phyloP scores from a whole-genome alignment of 805 yeast genomes.

The Wickerhamiella musiphila region DNA sequence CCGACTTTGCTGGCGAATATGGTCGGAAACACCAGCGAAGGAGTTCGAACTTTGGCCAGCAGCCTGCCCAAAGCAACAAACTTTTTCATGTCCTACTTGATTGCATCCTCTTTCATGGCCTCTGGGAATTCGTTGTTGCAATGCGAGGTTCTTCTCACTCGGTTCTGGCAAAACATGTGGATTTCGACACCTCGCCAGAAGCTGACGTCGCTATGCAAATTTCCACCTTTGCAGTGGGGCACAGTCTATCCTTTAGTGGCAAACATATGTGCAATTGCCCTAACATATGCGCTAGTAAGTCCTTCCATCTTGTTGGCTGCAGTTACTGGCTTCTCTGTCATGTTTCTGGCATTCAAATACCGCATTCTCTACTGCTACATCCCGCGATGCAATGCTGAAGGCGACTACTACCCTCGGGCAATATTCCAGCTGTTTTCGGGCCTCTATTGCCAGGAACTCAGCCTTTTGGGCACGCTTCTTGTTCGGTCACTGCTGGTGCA shows the following conservation, averaged over 20 bases:
- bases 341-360: slow-evolving; percentile 53
- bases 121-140: slow-evolving; percentile 58
- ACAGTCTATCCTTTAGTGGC: slow-evolving; percentile 60
- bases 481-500: slow-evolving; percentile 36
- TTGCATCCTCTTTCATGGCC: slow-evolving; percentile 58
- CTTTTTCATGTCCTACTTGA: slow-evolving; percentile 63
- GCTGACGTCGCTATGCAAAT: slow-evolving; percentile 27
- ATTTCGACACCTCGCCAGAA: slow-evolving; percentile 47
- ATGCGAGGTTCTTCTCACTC: slow-evolving; percentile 31
- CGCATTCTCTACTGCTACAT: slow-evolving; percentile 35
- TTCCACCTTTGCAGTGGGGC: slow-evolving; percentile 54
- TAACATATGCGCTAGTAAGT: slow-evolving; percentile 62
- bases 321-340: slow-evolving; percentile 36
- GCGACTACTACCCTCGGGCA: slow-evolving; percentile 56
- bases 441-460: slow-evolving; percentile 60
- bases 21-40: slow-evolving; percentile 15
- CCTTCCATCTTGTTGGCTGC: slow-evolving; percentile 57
- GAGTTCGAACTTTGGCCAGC: slow-evolving; percentile 43
- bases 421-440: slow-evolving; percentile 66
- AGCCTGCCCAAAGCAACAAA: slow-evolving; percentile 76
- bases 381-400: slow-evolving; percentile 24
- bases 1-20: slow-evolving; percentile 27
- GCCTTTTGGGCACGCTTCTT: slow-evolving; percentile 60
- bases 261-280: slow-evolving; percentile 58
- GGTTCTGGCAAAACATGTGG: slow-evolving; percentile 22